Evolutionary conservation across 345 rosid genomes (phyloP).

Genomic region (Pistacia atlantica): DNA sequence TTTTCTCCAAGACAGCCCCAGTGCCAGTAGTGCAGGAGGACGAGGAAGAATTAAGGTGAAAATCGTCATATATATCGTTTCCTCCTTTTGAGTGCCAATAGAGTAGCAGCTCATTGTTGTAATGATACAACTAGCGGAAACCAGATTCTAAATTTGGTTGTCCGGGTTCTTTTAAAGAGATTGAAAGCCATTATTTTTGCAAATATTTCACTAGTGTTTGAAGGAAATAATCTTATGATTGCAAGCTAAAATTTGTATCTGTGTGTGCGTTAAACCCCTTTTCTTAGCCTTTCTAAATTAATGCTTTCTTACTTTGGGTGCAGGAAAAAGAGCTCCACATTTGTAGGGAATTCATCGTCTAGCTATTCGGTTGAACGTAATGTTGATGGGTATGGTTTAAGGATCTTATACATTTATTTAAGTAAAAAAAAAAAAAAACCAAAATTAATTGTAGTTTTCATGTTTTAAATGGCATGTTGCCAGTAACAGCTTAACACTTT

Average conservation of each 20-base stretch:
- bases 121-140: background rate
- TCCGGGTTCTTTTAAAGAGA: background rate
- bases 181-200: background rate
- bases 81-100: background rate
- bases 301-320: constrained; percentile 10
- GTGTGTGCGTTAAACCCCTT: background rate
- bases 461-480: background rate
- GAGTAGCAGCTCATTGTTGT: background rate
- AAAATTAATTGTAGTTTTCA: background rate
- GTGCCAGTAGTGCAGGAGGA: constrained; percentile 62
- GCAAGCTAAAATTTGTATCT: background rate
- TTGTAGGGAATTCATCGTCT: constrained; percentile 45
- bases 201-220: background rate
- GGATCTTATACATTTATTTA: constrained; percentile 1
- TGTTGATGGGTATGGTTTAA: constrained; percentile 61
- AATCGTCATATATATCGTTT: background rate
- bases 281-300: background rate
- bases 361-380: constrained; percentile 40
- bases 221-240: background rate
- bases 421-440: background rate
- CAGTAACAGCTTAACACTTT: constrained; percentile 9
- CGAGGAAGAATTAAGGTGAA: constrained; percentile 61
- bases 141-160: background rate
- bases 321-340: constrained; percentile 46
- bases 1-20: constrained; percentile 86